A percentile compares a stretch with the other conserved stretches of the same genome.
phyloP scores from a whole-genome alignment of 768 basidiomycete genomes.

The Pisolithus albus region DNA sequence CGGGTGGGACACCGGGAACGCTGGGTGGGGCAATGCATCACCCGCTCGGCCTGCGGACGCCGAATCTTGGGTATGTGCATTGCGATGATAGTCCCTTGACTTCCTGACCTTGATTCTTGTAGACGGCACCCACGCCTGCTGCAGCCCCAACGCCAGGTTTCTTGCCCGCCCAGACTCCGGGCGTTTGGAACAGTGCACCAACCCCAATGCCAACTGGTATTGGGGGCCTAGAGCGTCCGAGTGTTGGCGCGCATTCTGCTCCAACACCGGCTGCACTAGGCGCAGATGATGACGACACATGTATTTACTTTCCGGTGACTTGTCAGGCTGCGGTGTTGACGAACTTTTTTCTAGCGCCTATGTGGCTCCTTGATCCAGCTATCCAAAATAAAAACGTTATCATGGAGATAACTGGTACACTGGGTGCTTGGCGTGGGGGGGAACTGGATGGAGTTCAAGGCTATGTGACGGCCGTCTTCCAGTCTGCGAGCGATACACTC shows the following conservation, averaged over 20 bases:
- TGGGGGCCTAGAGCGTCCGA: conserved; percentile 16
- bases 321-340: conserved; percentile 15
- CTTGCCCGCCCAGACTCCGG: conserved; percentile 26
- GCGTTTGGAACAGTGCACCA: conserved; percentile 24
- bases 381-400: conserved; percentile 25
- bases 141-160: conserved; percentile 34
- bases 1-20: conserved; percentile 21
- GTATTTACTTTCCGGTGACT: conserved; percentile 14
- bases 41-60: conserved; percentile 26
- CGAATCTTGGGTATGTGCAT: conserved; percentile 30
- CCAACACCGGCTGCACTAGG: conserved; percentile 25
- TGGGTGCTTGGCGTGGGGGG: conserved; percentile 21
- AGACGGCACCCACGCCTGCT: conserved; percentile 34
- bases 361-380: conserved; percentile 22
- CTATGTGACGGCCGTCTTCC: conserved; percentile 22
- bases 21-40: conserved; percentile 24
- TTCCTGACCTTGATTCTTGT: conserved; percentile 7
- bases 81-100: conserved; percentile 13
- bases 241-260: conserved; percentile 18
- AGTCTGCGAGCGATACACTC: conserved; percentile 21
- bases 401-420: conserved; percentile 23
- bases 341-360: conserved; percentile 11
- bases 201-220: conserved; percentile 22
- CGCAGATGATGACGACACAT: conserved; percentile 24
- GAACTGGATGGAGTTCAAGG: conserved; percentile 24